phyloP scores from a whole-genome alignment of 1,284 basidiomycete genomes.

The Trametes hirsuta region DNA sequence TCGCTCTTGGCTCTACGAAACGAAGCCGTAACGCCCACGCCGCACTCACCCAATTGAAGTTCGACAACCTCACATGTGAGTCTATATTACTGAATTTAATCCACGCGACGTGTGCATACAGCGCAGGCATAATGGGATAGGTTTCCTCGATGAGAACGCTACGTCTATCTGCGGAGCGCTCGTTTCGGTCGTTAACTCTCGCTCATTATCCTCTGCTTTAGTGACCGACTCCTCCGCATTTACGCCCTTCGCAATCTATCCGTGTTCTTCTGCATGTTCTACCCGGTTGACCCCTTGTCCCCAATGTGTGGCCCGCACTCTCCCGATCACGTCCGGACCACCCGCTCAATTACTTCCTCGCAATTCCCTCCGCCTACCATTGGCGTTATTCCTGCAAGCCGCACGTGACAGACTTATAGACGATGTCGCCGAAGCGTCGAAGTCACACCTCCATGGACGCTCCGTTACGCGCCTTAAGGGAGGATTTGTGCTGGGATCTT shows the following conservation, averaged over 20 bases:
- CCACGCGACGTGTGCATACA: not conserved
- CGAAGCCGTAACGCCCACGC: constrained; percentile 33
- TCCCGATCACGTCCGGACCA: constrained; percentile 11
- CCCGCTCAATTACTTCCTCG: constrained; percentile 45
- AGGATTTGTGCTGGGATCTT: constrained; percentile 61
- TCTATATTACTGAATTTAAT: constrained; percentile 12
- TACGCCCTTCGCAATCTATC: constrained; percentile 51
- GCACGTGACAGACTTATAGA: constrained; percentile 54
- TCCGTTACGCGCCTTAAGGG: constrained; percentile 48
- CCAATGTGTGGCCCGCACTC: constrained; percentile 37
- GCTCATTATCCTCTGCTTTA: constrained; percentile 19
- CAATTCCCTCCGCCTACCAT: constrained; percentile 47
- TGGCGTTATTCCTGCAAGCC: constrained; percentile 49
- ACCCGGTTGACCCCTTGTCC: constrained; percentile 45
- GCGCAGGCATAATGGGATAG: not conserved
- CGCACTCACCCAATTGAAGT: constrained; percentile 37
- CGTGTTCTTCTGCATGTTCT: constrained; percentile 53
- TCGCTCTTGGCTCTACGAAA: constrained; percentile 49
- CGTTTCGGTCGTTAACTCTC: not conserved
- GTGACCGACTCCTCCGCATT: constrained; percentile 40
- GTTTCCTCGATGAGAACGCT: too few species aligned
- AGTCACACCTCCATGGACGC: constrained; percentile 31
- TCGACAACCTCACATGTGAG: constrained; percentile 58
- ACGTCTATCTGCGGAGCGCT: not conserved
- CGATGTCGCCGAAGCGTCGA: constrained; percentile 49